Evolutionary conservation across 306 rosid genomes (phyloP).

Genomic region (Mucuna pruriens): DNA sequence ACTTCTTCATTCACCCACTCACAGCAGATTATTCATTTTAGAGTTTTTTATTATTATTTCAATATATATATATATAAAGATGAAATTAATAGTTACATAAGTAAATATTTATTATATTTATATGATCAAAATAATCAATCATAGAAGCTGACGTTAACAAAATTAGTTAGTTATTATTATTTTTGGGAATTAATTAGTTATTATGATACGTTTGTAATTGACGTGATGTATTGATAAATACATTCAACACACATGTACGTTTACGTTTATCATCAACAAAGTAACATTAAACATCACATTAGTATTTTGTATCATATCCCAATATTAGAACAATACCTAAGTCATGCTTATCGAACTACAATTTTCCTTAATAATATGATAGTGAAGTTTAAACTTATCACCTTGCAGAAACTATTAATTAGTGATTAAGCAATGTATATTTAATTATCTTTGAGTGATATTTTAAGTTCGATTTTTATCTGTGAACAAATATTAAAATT

Average conservation of each 20-base stretch:
- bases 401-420: neutral
- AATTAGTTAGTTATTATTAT: no score
- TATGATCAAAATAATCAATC: neutral
- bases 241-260: no score
- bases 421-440: neutral
- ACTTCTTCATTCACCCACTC: no score
- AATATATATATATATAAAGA: no score
- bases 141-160: neutral
- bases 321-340: neutral
- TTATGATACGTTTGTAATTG: neutral
- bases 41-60: no score
- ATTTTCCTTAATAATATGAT: neutral
- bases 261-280: no score
- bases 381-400: neutral
- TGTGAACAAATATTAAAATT: neutral
- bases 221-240: neutral
- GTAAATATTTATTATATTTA: neutral
- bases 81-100: no score
- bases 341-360: neutral
- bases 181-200: no score
- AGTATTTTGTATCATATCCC: neutral
- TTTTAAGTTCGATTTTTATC: no score
- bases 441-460: neutral
- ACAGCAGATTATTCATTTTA: no score
- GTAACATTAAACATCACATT: neutral